These are phyloP conservation scores for Epichloe uncinata DNA, from an alignment of 2,329 filamentous ascomycete genomes.

Conservation along the genomic window DNA sequence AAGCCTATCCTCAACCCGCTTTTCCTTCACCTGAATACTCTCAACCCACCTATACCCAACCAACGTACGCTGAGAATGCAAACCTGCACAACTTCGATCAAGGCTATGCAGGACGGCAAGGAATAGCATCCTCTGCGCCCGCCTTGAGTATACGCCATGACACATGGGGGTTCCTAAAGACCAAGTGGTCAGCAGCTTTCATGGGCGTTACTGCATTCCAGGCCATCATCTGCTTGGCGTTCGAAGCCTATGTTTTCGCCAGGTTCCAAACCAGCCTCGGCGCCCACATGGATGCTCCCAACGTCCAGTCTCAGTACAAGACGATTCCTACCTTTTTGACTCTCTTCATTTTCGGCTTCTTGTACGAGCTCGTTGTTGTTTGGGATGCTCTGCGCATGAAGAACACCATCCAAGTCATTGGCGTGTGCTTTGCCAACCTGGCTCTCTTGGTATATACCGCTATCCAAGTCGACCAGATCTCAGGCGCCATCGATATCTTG, in stretches of 20 bases:
- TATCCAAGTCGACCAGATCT: constrained; percentile 85
- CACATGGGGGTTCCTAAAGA: constrained; percentile 60
- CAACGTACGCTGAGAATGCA: constrained; percentile 16
- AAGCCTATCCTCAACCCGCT: constrained; percentile 20
- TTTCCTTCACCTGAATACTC: constrained; percentile 18
- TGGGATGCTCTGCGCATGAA: constrained; percentile 90
- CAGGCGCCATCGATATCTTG: constrained; percentile 53
- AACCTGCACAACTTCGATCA: constrained; percentile 20
- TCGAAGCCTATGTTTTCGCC: constrained; percentile 90
- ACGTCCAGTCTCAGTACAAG: constrained; percentile 39
- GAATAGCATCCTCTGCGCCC: constrained; percentile 19
- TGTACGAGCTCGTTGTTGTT: constrained; percentile 80
- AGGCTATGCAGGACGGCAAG: constrained; percentile 25
- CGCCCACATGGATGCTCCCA: constrained; percentile 23
- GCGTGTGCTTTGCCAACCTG: constrained; percentile 82
- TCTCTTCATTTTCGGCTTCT: constrained; percentile 91
- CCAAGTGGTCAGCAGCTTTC: constrained; percentile 81
- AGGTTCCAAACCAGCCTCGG: constrained; percentile 58
- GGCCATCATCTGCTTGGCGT: constrained; percentile 63
- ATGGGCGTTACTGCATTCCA: constrained; percentile 62
- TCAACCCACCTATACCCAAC: constrained; percentile 14
- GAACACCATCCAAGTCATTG: constrained; percentile 98
- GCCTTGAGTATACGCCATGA: constrained; percentile 18
- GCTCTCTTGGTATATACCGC: constrained; percentile 86
- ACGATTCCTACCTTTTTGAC: constrained; percentile 92